Evolutionary conservation across 495 filamentous ascomycete species (phyloP).

Genomic region (Talaromyces stipitatus): DNA sequence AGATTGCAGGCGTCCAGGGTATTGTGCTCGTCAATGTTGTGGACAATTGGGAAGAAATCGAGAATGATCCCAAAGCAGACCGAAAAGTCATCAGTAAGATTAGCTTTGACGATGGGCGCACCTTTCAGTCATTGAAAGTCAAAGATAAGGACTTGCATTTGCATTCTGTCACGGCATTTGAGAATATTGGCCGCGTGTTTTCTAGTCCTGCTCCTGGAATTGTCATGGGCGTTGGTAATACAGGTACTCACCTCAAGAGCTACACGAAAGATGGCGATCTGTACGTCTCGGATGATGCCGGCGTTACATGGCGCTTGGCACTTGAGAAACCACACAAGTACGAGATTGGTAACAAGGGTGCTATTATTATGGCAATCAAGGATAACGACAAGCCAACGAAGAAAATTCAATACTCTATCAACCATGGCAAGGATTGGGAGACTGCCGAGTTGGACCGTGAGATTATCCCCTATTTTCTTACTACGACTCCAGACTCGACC

Average conservation of each 20-base stretch:
- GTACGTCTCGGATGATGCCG: conserved; percentile 87
- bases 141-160: conserved; percentile 62
- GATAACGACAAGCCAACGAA: conserved; percentile 55
- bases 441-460: conserved; percentile 52
- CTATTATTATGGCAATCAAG: conserved; percentile 71
- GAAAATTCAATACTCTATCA: conserved; percentile 69
- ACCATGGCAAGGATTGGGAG: conserved; percentile 80
- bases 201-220: conserved; percentile 90
- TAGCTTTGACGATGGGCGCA: conserved; percentile 89
- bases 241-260: conserved; percentile 58
- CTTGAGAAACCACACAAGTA: conserved; percentile 83
- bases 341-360: conserved; percentile 88
- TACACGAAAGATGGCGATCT: conserved; percentile 60
- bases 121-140: conserved; percentile 58
- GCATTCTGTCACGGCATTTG: conserved; percentile 78
- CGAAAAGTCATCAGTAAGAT: conserved; percentile 73
- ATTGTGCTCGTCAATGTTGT: conserved; percentile 87
- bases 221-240: conserved; percentile 89
- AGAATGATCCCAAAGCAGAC: conserved; percentile 34
- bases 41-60: conserved; percentile 73
- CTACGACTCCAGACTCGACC: conserved; percentile 83
- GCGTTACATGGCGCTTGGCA: conserved; percentile 69
- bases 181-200: conserved; percentile 77
- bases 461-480: conserved; percentile 60
- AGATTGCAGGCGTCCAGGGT: conserved; percentile 80